These are phyloP conservation scores for Musa schizocarpa DNA, from an alignment of 176 grass and related monocot species.

Conservation along the genomic window DNA sequence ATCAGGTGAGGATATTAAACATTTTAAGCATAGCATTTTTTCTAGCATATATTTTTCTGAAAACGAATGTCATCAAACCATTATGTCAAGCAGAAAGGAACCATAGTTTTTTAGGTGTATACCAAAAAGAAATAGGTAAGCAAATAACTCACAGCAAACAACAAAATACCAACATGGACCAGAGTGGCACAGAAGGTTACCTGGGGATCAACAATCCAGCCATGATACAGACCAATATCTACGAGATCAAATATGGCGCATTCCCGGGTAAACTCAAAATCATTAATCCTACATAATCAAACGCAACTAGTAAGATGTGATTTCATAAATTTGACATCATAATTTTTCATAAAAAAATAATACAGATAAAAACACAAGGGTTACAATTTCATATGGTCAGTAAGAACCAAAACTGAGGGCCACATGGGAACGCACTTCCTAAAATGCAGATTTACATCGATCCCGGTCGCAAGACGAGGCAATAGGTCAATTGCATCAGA, in stretches of 20 bases:
- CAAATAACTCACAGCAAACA: not conserved
- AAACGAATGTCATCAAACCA: too few relatives aligned
- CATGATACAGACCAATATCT: constrained; percentile 84
- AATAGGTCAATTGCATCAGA: constrained; percentile 70
- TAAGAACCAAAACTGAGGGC: not conserved
- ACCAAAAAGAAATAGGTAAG: not conserved
- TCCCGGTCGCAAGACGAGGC: constrained; percentile 56
- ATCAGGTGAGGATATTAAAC: too few relatives aligned
- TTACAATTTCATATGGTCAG: not conserved
- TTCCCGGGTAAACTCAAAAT: constrained; percentile 95
- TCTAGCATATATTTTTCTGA: too few relatives aligned
- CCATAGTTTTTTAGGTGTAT: not conserved
- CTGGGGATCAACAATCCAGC: constrained; percentile 98
- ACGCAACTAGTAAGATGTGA: not conserved
- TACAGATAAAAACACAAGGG: not conserved
- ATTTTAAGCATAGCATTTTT: too few relatives aligned
- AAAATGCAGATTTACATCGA: constrained; percentile 91
- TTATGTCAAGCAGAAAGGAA: not conserved
- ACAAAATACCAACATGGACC: not conserved
- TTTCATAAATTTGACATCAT: not conserved
- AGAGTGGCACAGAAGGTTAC: constrained; percentile 16
- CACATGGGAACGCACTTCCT: constrained; percentile 43
- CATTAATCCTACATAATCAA: constrained; percentile 53
- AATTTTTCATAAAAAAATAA: not conserved
- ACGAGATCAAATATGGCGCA: constrained; percentile 97